These are phyloP conservation scores for Citrus sinensis DNA, from an alignment of 345 rosid species.

Conservation along the genomic window DNA sequence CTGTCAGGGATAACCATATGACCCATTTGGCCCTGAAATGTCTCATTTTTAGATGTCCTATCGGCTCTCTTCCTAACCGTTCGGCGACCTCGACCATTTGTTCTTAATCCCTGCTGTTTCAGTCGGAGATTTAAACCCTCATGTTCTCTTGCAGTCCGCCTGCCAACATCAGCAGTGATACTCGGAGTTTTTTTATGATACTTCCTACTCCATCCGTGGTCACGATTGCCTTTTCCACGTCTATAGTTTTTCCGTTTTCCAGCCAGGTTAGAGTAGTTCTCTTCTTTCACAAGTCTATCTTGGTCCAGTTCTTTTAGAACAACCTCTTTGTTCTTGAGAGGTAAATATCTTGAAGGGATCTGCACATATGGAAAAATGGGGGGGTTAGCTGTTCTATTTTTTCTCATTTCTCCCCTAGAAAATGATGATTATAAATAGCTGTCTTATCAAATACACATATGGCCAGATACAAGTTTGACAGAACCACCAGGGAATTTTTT, in stretches of 20 bases:
- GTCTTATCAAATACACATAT: not conserved
- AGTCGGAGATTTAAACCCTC: conserved; percentile 35
- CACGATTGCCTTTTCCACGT: conserved; percentile 57
- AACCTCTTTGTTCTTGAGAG: conserved; percentile 46
- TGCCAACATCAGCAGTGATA: conserved; percentile 31
- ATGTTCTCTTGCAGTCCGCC: conserved; percentile 34
- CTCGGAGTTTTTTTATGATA: conserved; percentile 45
- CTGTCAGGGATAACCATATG: conserved; percentile 17
- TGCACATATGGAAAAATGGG: conserved; percentile 27
- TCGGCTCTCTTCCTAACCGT: conserved; percentile 84
- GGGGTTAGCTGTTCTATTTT: not conserved
- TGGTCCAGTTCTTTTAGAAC: conserved; percentile 40
- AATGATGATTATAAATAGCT: not conserved
- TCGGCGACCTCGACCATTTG: conserved; percentile 67
- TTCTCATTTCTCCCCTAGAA: no score
- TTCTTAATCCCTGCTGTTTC: conserved; percentile 42
- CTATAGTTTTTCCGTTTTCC: conserved; percentile 42
- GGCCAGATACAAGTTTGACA: not conserved
- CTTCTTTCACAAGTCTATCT: conserved; percentile 30
- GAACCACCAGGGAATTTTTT: not conserved
- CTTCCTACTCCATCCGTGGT: conserved; percentile 52
- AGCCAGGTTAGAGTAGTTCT: conserved; percentile 30
- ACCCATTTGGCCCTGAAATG: conserved; percentile 16
- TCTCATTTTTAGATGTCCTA: conserved; percentile 31
- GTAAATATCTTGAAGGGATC: conserved; percentile 50